Conservation (phyloP, 805 yeast species). For the Saccharomycopsis sp. region DNA sequence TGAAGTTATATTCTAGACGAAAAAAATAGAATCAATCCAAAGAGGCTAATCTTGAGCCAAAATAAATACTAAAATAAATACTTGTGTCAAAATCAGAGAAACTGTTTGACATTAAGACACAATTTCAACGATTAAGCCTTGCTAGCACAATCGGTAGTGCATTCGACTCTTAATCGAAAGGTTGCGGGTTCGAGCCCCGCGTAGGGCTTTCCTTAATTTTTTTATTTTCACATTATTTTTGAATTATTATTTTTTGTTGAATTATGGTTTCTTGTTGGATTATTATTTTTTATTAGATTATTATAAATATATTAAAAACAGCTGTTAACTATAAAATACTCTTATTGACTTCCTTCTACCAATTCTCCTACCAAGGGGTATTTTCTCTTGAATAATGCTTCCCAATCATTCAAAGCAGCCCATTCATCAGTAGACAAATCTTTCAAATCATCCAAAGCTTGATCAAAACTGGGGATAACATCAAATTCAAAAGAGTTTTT, state of each 20-base stretch:
- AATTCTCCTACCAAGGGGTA: slow-evolving; percentile 74
- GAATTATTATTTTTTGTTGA: too few species aligned
- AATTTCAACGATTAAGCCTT: too few species aligned
- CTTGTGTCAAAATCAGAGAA: too few species aligned
- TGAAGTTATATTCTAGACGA: too few species aligned
- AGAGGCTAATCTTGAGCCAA: too few species aligned
- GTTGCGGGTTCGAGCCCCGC: slow-evolving; percentile 47
- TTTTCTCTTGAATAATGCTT: slow-evolving; percentile 66
- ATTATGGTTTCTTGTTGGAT: too few species aligned
- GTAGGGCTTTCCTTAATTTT: slow-evolving; percentile 32
- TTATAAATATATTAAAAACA: too few species aligned
- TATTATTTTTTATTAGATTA: too few species aligned
- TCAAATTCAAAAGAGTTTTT: slow-evolving; percentile 71
- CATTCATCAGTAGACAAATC: slow-evolving; percentile 52
- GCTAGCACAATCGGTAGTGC: slow-evolving; percentile 50
- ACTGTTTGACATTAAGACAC: too few species aligned
- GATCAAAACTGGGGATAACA: slow-evolving; percentile 54
- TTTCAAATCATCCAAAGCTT: slow-evolving; percentile 64
- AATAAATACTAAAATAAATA: too few species aligned
- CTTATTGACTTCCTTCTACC: slow-evolving; percentile 35
- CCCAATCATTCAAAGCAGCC: slow-evolving; percentile 77
- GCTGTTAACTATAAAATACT: too few species aligned
- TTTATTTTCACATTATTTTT: not conserved
- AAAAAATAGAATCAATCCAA: too few species aligned
- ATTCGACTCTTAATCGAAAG: slow-evolving; percentile 49